These are phyloP conservation scores for Erysiphe neolycopersici DNA, from an alignment of 2,329 filamentous ascomycete genomes.

Conservation along the genomic window DNA sequence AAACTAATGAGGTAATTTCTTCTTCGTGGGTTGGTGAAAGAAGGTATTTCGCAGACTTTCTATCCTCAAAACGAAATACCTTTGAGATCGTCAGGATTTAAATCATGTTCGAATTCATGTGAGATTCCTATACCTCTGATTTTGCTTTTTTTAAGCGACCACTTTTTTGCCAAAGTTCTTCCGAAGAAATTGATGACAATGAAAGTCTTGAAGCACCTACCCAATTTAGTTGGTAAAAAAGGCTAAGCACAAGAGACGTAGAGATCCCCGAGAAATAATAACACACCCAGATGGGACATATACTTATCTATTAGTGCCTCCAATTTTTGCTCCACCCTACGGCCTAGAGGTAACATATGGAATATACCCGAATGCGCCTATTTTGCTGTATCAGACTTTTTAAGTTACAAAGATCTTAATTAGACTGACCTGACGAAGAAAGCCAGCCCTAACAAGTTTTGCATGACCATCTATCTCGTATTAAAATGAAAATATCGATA, in stretches of 20 bases:
- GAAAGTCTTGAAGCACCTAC: conserved; percentile 54
- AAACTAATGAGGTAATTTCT: conserved; percentile 68
- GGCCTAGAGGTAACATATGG: conserved; percentile 66
- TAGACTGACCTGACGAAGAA: conserved; percentile 36
- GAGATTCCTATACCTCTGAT: conserved; percentile 32
- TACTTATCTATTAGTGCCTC: conserved; percentile 67
- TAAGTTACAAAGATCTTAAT: neutral
- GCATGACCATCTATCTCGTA: conserved; percentile 28
- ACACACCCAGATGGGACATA: conserved; percentile 47
- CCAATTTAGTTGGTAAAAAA: neutral
- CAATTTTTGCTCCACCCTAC: conserved; percentile 69
- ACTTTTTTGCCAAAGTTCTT: conserved; percentile 58
- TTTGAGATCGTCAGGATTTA: conserved; percentile 13
- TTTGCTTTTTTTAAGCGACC: conserved; percentile 48
- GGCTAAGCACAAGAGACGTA: too few relatives aligned
- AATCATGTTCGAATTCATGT: neutral
- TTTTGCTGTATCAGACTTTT: neutral
- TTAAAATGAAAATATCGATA: neutral
- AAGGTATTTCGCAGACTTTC: conserved; percentile 47
- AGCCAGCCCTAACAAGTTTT: conserved; percentile 44
- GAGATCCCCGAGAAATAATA: neutral
- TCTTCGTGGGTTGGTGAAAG: conserved; percentile 90
- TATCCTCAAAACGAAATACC: conserved; percentile 58
- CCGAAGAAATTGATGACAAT: conserved; percentile 62
- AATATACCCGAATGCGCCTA: conserved; percentile 75